Percentiles rank a stretch among this genome's conserved stretches.
These are phyloP conservation scores for Colletotrichum sp. DNA, from an alignment of 2,329 filamentous ascomycete genomes.

Conservation along the genomic window DNA sequence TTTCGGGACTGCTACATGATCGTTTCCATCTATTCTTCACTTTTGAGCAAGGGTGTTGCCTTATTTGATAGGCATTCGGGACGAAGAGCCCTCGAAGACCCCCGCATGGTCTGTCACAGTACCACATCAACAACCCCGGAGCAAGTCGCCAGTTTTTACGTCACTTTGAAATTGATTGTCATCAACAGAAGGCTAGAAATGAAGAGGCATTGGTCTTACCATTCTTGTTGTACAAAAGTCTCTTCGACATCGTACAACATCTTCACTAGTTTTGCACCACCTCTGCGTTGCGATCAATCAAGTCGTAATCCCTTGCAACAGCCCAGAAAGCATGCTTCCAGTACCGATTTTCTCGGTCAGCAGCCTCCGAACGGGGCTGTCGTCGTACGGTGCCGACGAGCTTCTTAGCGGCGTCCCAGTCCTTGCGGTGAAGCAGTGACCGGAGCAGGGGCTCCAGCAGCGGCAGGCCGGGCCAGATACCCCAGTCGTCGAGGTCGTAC, in stretches of 20 bases:
- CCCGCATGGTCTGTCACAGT: background rate
- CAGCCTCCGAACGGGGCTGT: slow-evolving; percentile 6
- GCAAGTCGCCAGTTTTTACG: background rate
- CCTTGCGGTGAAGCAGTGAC: slow-evolving; percentile 5
- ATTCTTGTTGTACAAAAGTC: background rate
- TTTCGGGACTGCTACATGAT: background rate
- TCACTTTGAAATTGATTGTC: background rate
- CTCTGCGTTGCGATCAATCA: slow-evolving; percentile 31
- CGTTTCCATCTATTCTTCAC: background rate
- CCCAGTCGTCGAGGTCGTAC: slow-evolving; percentile 41
- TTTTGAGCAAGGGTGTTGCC: background rate
- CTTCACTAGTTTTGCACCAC: background rate
- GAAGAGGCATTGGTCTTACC: background rate
- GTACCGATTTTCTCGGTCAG: slow-evolving; percentile 30
- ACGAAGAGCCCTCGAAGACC: background rate
- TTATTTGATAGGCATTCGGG: background rate
- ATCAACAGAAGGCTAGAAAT: background rate
- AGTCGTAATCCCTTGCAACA: slow-evolving; percentile 42
- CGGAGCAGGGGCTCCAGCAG: slow-evolving; percentile 20
- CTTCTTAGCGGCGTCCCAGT: slow-evolving; percentile 30
- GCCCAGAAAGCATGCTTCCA: slow-evolving; percentile 58
- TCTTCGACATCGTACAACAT: background rate
- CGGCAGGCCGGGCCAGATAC: slow-evolving; percentile 24
- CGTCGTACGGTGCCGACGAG: slow-evolving; percentile 34
- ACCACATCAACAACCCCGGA: no score